Conservation (phyloP, 2,329 filamentous ascomycete species). For the Herpotrichia juniperi region DNA sequence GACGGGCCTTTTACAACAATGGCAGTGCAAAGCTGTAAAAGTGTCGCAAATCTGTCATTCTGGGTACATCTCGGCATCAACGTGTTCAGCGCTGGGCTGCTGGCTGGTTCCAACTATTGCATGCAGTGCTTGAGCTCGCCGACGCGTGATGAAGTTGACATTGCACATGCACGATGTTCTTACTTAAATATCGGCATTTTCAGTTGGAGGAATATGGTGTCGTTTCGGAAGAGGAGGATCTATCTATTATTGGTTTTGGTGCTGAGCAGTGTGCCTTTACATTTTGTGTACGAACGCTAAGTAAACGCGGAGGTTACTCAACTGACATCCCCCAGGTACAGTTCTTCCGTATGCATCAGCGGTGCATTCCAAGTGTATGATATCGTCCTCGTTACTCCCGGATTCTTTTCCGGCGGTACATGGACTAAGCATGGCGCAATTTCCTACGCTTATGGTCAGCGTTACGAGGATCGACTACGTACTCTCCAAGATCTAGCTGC, state of each 20-base stretch:
- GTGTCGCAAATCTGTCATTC: neutral
- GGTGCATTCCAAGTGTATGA: neutral
- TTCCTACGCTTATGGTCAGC: neutral
- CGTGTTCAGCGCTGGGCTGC: constrained; percentile 5
- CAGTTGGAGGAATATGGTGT: constrained; percentile 8
- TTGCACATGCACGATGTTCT: constrained; percentile 4
- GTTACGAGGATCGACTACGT: neutral
- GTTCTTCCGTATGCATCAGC: neutral
- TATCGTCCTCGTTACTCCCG: neutral
- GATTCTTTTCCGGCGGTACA: neutral
- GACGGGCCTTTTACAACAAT: constrained; percentile 6
- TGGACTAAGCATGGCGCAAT: neutral
- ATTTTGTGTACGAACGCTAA: neutral
- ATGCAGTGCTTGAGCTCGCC: constrained; percentile 10
- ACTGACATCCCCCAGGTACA: neutral
- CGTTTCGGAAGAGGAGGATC: constrained; percentile 8
- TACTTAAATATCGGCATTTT: constrained; percentile 7
- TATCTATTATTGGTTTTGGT: neutral
- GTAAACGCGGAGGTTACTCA: neutral
- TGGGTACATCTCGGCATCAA: constrained; percentile 6
- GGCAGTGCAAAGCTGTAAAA: constrained; percentile 2
- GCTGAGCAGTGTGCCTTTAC: constrained; percentile 4
- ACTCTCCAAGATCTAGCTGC: neutral
- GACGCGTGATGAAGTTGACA: constrained; percentile 5
- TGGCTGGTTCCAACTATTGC: constrained; percentile 12